A percentile compares a stretch with the other conserved stretches of the same genome.
Conservation (phyloP, 306 rosid species). For the Cajanus cajan region DNA sequence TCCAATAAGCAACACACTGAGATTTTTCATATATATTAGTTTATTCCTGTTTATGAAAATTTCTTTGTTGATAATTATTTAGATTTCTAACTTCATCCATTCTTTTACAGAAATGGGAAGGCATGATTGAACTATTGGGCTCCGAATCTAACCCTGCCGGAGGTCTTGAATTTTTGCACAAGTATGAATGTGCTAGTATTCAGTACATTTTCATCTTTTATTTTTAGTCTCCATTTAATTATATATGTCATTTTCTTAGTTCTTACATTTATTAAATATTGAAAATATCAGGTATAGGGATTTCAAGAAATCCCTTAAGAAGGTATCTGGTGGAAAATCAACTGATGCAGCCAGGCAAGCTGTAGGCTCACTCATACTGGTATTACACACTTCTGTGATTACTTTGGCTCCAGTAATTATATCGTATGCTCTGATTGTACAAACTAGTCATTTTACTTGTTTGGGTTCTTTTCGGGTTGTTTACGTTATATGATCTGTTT, state of each 20-base stretch:
- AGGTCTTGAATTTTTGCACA: constrained; percentile 90
- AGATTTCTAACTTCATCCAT: constrained; percentile 7
- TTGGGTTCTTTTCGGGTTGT: background rate
- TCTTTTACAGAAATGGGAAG: constrained; percentile 88
- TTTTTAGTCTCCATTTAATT: constrained; percentile 23
- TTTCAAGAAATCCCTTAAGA: constrained; percentile 84
- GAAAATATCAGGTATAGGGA: constrained; percentile 75
- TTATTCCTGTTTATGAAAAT: background rate
- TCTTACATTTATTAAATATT: constrained; percentile 24
- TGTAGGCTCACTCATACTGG: constrained; percentile 73
- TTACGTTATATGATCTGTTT: background rate
- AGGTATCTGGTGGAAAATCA: constrained; percentile 57
- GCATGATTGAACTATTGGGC: constrained; percentile 87
- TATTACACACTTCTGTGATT: constrained; percentile 32
- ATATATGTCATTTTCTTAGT: constrained; percentile 11
- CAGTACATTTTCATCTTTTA: constrained; percentile 14
- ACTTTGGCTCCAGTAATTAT: background rate
- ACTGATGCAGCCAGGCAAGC: constrained; percentile 73
- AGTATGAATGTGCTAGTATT: constrained; percentile 44
- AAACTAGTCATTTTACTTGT: background rate
- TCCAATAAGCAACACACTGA: background rate
- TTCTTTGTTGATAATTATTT: constrained; percentile 14
- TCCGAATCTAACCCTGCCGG: constrained; percentile 87
- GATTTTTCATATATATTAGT: background rate
- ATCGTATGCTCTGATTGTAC: background rate